Conservation (phyloP, 2,329 filamentous ascomycete genomes). For the Xylariales sp. region DNA sequence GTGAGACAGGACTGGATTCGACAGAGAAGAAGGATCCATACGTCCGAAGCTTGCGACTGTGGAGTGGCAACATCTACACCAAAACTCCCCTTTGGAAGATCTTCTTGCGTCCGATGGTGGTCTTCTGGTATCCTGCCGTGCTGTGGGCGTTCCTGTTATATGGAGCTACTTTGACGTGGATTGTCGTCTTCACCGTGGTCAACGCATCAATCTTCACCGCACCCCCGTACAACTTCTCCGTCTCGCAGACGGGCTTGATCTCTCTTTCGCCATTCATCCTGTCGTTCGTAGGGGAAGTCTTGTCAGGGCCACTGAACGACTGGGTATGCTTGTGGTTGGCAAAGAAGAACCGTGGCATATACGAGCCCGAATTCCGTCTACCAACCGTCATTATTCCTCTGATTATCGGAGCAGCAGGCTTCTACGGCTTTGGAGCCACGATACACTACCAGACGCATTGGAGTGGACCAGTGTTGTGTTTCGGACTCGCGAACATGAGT, state of each 20-base stretch:
- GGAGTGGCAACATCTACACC: slow-evolving; percentile 31
- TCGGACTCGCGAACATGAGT: slow-evolving; percentile 44
- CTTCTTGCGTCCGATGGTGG: slow-evolving; percentile 39
- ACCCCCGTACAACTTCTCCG: slow-evolving; percentile 47
- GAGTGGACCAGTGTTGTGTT: slow-evolving; percentile 42
- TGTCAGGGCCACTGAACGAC: slow-evolving; percentile 42
- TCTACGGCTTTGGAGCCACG: slow-evolving; percentile 43
- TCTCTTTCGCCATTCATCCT: slow-evolving; percentile 46
- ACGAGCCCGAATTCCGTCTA: slow-evolving; percentile 48
- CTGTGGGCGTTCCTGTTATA: slow-evolving; percentile 46
- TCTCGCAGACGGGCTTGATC: slow-evolving; percentile 44
- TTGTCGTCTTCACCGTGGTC: slow-evolving; percentile 41
- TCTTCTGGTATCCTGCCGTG: slow-evolving; percentile 46
- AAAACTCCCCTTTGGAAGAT: slow-evolving; percentile 34
- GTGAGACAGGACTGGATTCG: slow-evolving; percentile 11
- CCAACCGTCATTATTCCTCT: slow-evolving; percentile 35
- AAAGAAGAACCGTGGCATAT: slow-evolving; percentile 45
- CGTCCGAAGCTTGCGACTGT: slow-evolving; percentile 29
- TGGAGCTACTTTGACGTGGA: slow-evolving; percentile 35
- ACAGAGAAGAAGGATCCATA: slow-evolving; percentile 29
- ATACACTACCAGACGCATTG: slow-evolving; percentile 42
- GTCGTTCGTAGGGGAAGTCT: slow-evolving; percentile 38
- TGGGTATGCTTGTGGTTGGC: slow-evolving; percentile 39
- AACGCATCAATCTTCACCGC: slow-evolving; percentile 44
- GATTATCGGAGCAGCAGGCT: slow-evolving; percentile 37